Evolutionary conservation across 2,329 filamentous ascomycete species (phyloP), one percentile per base, ranked within the genome.

Genomic region (Monosporascus sp.): DNA sequence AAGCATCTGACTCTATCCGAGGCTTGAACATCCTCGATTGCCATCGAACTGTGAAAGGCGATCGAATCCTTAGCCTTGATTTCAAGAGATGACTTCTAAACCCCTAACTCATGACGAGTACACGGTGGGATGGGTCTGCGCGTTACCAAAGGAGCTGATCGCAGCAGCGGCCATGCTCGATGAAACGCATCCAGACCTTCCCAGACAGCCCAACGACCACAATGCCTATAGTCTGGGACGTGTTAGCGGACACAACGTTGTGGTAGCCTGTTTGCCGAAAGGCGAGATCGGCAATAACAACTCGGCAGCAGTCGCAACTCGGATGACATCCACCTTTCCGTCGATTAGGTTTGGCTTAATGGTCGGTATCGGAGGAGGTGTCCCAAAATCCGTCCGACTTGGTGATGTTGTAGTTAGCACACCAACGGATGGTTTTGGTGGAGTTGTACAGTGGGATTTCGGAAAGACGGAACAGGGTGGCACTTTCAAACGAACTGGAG

Each of bases 291-390:
- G 72, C 11, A 72, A 53, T 8, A 66, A 52, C 43, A 66, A 52
- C 43, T 52, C 67, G 2, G 68, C 71, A 1, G 68, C 70, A 8
- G 65, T 68, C 2, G 67, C 66, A 1, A 63, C 55, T 22, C 55
- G 65, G 18, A 68, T 73, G 61, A 50, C 52, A 14, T 48, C 55
- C 5, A 64, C 63, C 3, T 74, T 73, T 54, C 58, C 61, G 15
- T 55, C 52, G 18, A 70, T 75, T 35, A 63, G 58, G 20, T 64
- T 76, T 38, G 68, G 67, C 2, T 61, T 78, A 1, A 68, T 78
- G 65, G 73, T 78, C 1, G 74, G 74, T n/a, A 71, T 78, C 40
- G 74, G 70, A 8, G 61, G 64, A 20, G 65, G 62, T 20, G 48
- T 62, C 28, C 55, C 61, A 15, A 52, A 60, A 41, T 22, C 20